Evolutionary conservation across 1,139 yeast species (phyloP).

Genomic region (Diutina scorzettiae): DNA sequence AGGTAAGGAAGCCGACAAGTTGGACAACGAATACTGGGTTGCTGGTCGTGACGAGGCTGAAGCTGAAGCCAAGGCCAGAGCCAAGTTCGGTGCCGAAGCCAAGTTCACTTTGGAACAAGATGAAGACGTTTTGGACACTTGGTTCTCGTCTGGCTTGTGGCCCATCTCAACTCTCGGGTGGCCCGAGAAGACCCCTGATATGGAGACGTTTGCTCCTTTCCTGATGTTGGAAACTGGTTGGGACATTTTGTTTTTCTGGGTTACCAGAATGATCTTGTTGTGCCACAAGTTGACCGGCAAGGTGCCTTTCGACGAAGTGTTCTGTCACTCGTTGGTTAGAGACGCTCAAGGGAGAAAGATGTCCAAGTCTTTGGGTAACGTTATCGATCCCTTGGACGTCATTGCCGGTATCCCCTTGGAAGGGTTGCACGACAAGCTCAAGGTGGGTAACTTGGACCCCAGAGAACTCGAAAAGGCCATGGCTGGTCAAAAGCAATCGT

Average conservation of each 20-base stretch:
- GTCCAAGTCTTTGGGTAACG: slow-evolving; percentile 97
- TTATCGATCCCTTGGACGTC: slow-evolving; percentile 90
- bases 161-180: slow-evolving; percentile 94
- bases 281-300: slow-evolving; percentile 85
- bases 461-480: slow-evolving; percentile 80
- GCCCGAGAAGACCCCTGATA: slow-evolving; percentile 73
- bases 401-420: slow-evolving; percentile 78
- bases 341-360: slow-evolving; percentile 99
- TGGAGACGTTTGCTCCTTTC: slow-evolving; percentile 77
- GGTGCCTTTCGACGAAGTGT: slow-evolving; percentile 90
- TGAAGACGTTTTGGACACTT: slow-evolving; percentile 95
- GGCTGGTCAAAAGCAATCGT: slow-evolving; percentile 78
- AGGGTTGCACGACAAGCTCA: slow-evolving; percentile 66
- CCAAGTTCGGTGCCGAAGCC: slow-evolving; percentile 50
- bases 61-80: slow-evolving; percentile 71
- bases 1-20: slow-evolving; percentile 48
- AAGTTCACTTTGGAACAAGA: slow-evolving; percentile 80
- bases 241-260: slow-evolving; percentile 99
- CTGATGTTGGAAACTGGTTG: slow-evolving; percentile 95
- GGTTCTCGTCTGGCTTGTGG: slow-evolving; percentile 99
- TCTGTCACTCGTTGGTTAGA: slow-evolving; percentile 96
- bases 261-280: slow-evolving; percentile 87
- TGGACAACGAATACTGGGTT: slow-evolving; percentile 75
- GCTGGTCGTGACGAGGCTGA: slow-evolving; percentile 78
- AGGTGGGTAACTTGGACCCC: slow-evolving; percentile 78